Conservation (phyloP, 2,329 filamentous ascomycete genomes). For the Cryphonectria carpinicola region DNA sequence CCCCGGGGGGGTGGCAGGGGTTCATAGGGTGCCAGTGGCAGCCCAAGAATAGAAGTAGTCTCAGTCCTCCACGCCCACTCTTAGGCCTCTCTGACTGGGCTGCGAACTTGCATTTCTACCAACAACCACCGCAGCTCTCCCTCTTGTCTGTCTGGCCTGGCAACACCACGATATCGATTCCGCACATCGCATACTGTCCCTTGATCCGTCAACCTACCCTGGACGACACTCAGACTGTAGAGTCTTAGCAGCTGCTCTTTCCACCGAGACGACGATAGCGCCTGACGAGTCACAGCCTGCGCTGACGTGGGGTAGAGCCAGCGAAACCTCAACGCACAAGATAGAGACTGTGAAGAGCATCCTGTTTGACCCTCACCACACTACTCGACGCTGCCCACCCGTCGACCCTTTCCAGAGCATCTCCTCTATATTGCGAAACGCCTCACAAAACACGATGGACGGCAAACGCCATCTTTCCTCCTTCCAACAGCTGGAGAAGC, state of each 20-base stretch:
- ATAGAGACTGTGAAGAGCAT: conserved; percentile 44
- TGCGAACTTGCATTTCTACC: conserved; percentile 13
- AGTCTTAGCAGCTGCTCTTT: neutral
- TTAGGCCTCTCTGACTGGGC: neutral
- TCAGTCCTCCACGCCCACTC: conserved; percentile 16
- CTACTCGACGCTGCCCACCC: conserved; percentile 33
- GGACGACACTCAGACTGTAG: neutral
- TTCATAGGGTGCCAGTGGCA: conserved; percentile 16
- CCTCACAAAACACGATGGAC: conserved; percentile 67
- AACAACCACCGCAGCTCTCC: neutral
- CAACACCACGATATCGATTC: neutral
- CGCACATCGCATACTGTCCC: neutral
- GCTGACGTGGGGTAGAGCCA: neutral
- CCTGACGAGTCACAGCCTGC: conserved; percentile 1
- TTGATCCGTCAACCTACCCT: neutral
- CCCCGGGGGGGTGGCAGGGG: neutral
- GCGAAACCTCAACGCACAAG: conserved; percentile 30
- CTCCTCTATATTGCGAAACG: conserved; percentile 35
- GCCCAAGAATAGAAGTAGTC: conserved; percentile 28
- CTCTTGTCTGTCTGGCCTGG: neutral
- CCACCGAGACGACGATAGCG: neutral
- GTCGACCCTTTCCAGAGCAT: conserved; percentile 37
- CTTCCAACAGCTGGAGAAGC: conserved; percentile 98
- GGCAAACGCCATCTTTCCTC: conserved; percentile 91
- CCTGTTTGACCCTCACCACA: conserved; percentile 45